Conservation (phyloP, 2,329 filamentous ascomycete species). For the Diplodia mutila region DNA sequence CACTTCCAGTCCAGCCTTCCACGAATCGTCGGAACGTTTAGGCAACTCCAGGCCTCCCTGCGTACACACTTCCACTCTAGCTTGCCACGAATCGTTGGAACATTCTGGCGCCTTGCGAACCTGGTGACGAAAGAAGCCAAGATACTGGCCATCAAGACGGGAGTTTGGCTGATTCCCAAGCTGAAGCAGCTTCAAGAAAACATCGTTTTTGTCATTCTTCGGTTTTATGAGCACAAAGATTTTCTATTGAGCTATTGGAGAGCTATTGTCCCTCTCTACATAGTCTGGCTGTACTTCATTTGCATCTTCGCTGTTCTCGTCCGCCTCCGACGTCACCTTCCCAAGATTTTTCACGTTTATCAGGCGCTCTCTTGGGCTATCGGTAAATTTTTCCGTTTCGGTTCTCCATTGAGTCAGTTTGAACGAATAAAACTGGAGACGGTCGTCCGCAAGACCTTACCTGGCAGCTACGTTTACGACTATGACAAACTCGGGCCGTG, state of each 20-base stretch:
- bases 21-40: too few relatives aligned
- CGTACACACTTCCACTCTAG: too few relatives aligned
- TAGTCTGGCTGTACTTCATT: background rate
- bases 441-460: background rate
- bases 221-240: background rate
- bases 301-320: background rate
- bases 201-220: background rate
- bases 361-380: too few relatives aligned
- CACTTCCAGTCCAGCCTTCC: too few relatives aligned
- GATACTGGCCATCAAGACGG: background rate
- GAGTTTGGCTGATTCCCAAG: background rate
- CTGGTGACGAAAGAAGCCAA: too few relatives aligned
- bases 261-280: background rate
- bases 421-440: background rate
- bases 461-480: background rate
- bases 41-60: too few relatives aligned
- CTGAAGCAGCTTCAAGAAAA: background rate
- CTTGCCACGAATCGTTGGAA: too few relatives aligned
- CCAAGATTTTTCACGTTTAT: too few relatives aligned
- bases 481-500: background rate
- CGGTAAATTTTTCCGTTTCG: too few relatives aligned
- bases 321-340: background rate
- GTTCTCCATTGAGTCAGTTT: background rate
- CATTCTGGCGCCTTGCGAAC: too few relatives aligned
- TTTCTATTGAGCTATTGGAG: background rate